A percentile compares a stretch with the other conserved stretches of the same genome.
Conservation (phyloP, 2,329 filamentous ascomycete species). For the Leptographium radiaticola region DNA sequence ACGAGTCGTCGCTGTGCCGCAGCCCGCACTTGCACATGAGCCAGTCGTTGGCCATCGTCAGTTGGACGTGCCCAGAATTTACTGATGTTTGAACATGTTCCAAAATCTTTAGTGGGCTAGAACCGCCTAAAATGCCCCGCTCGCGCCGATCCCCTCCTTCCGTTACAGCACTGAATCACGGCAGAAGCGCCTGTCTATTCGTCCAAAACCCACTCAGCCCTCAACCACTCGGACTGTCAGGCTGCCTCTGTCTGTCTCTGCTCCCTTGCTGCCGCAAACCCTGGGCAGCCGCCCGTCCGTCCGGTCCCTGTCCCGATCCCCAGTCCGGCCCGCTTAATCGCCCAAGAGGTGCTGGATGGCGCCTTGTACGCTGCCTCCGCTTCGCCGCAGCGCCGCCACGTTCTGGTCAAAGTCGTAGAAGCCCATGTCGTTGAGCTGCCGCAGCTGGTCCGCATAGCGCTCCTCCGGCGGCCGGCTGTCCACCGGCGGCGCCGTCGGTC, state of each 20-base stretch:
- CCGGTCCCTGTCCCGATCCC: background rate
- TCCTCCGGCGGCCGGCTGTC: conserved; percentile 91
- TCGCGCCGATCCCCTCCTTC: too few relatives aligned
- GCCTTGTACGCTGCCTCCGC: conserved; percentile 88
- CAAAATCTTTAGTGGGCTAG: too few relatives aligned
- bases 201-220: background rate
- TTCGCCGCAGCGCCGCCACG: conserved; percentile 71
- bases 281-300: background rate
- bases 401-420: conserved; percentile 96
- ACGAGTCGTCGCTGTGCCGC: background rate
- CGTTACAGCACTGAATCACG: background rate
- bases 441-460: conserved; percentile 75
- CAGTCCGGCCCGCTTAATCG: conserved; percentile 8
- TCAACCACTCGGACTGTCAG: background rate
- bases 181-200: background rate
- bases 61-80: too few relatives aligned
- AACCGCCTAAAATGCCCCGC: too few relatives aligned
- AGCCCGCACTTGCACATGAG: background rate
- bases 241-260: background rate
- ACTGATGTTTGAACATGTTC: too few relatives aligned
- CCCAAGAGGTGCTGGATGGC: conserved; percentile 64
- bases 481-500: conserved; percentile 27
- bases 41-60: too few relatives aligned
- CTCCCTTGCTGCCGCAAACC: background rate
- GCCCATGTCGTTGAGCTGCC: conserved; percentile 96